Evolutionary conservation across 2,329 filamentous ascomycete genomes (phyloP).

Genomic region (Metarhizium robertsii): DNA sequence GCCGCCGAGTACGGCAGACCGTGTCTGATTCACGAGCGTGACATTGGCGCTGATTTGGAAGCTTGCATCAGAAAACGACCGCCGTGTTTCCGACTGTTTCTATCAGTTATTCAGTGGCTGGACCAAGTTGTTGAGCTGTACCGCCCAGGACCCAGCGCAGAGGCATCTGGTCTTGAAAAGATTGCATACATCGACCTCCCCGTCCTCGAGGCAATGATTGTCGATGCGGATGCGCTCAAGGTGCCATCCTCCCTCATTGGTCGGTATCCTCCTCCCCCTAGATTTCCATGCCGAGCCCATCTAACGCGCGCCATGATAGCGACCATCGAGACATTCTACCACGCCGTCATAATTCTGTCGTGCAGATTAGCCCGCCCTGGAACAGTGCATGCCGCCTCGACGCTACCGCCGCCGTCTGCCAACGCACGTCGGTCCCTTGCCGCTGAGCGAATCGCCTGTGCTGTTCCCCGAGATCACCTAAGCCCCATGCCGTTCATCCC

Average conservation of each 20-base stretch:
- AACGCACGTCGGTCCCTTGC: conserved; percentile 49
- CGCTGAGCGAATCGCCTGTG: conserved; percentile 46
- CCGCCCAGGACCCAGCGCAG: conserved; percentile 38
- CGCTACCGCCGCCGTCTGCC: conserved; percentile 35
- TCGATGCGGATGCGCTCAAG: conserved; percentile 41
- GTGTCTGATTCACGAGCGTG: conserved; percentile 49
- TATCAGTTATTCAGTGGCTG: conserved; percentile 44
- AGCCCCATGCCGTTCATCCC: conserved; percentile 50
- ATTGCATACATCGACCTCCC: conserved; percentile 42
- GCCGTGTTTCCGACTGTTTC: conserved; percentile 47
- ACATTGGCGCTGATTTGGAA: conserved; percentile 45
- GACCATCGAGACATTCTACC: conserved; percentile 54
- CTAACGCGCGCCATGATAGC: conserved; percentile 22
- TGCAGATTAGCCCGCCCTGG: conserved; percentile 41
- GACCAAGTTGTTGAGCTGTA: conserved; percentile 53
- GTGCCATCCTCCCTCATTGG: conserved; percentile 40
- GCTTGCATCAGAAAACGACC: conserved; percentile 40
- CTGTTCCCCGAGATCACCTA: conserved; percentile 41
- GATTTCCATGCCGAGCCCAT: neutral
- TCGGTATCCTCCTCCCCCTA: conserved; percentile 17
- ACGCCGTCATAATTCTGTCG: conserved; percentile 54
- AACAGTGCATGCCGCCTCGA: conserved; percentile 28
- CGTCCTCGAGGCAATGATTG: conserved; percentile 47
- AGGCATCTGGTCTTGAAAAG: conserved; percentile 30
- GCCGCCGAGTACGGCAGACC: conserved; percentile 52